Base-by-base conservation (phyloP, 2,329 filamentous ascomycete species). In the Diaporthe aspalathi region DNA sequence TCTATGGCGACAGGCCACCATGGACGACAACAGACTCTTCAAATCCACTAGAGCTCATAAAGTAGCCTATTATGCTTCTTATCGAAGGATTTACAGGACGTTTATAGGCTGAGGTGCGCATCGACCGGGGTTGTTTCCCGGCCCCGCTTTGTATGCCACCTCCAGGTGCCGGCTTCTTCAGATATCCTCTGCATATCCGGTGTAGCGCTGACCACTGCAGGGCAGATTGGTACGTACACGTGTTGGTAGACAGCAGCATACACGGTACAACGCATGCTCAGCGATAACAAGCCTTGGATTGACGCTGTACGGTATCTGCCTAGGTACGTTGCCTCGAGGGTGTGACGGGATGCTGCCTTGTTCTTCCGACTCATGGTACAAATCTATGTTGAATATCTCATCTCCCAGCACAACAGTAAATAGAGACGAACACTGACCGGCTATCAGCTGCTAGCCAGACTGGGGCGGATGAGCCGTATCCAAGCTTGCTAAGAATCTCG, bases 381-480 rank as follows among this genome's bases (percentile, higher is more conserved):
- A n/a, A n/a, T n/a, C n/a, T n/a, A n/a, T n/a, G n/a, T n/a, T n/a
- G n/a, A n/a, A n/a, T n/a, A n/a, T n/a, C n/a, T n/a, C n/a, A n/a
- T n/a, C n/a, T n/a, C n/a, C n/a, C n/a, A n/a, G n/a, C n/a, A n/a
- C n/a, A n/a, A n/a, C n/a, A n/a, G n/a, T n/a, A n/a, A n/a, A 32
- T 32, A 6, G 3, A 53, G n/a, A 17, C 8, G 17, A 27, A 20
- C 17, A 60, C 67, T 53, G 2, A 70, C 67, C 5, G 5, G 35
- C 16, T 45, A 45, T 70, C 67, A 22, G 56, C 67, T 17, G 45
- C 67, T n/a, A 85, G 80, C 84, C 83, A 86, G 32, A 84, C 81
- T 7, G 83, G 85, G 3, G 81, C 80, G 75, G 76, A 82, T 17
- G 80, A 79, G 40, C 83, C 83, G 72, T 76, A 81, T 70, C 84